Evolutionary conservation across 768 basidiomycete genomes (phyloP), one percentile per base, ranked within the genome.

Genomic region (Boletus huronensis): DNA sequence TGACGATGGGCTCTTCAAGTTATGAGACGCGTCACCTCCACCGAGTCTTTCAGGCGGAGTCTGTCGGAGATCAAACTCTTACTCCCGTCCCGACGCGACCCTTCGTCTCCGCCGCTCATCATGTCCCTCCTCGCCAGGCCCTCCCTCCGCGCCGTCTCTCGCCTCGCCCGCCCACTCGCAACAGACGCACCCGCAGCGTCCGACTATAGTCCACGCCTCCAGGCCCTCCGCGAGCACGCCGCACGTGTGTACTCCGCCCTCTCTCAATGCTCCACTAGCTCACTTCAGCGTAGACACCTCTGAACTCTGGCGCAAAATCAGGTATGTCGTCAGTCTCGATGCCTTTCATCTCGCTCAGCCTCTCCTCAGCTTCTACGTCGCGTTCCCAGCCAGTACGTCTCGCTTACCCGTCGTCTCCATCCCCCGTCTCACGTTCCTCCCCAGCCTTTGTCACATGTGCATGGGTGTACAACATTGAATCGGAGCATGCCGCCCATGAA

Each of bases 291-390:
- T 63, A 93, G 91, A 84, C 55, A 87, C 90, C 28, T 75, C 87
- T 48, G 78, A 85, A 52, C 82, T 93, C 60, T 93, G 91, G 91
- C 84, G 89, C 66, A 91, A 85, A 76, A 89, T 93, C 70, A 88
- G 88, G 90, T 87, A 66, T 47, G 80, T 67, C 6, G n/a, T 36
- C 26, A 26, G 34, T 16, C 26, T 28, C 3, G 44, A 26, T 36
- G 23, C 13, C 2, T 48, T 28, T 34, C 40, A 11, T 43, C 48
- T 54, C 28, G 36, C 56, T 61, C 41, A 60, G 51, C 43, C 19
- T 45, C 17, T 26, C 5, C 46, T 6, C 58, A 92, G 91, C 72
- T 82, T 79, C 76, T 93, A 80, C 60, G 84, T 84, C 57, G 90
- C 88, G 66, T 40, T 86, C 53, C 91, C 91, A 58, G 83, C 78